Conservation (phyloP, 495 filamentous ascomycete genomes). For the Apodospora peruviana region DNA sequence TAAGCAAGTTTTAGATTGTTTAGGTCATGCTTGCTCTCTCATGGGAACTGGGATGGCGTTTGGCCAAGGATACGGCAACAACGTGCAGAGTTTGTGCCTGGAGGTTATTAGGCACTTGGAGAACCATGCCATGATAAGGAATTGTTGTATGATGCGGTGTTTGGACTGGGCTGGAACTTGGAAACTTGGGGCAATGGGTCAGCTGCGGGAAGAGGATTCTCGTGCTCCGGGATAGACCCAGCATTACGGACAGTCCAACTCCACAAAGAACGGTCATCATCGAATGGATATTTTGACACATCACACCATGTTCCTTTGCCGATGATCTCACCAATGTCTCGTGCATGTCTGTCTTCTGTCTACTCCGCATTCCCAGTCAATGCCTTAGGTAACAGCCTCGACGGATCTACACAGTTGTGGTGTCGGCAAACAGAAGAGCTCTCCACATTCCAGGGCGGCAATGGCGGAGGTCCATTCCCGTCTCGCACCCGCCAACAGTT, state of each 20-base stretch:
- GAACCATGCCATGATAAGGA: background rate
- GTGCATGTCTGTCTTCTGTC: background rate
- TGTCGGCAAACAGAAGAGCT: background rate
- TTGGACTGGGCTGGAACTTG: background rate
- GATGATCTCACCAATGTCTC: background rate
- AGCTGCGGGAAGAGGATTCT: background rate
- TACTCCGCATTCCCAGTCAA: background rate
- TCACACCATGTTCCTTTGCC: background rate
- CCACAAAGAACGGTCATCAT: background rate
- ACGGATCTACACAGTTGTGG: slow-evolving; percentile 2
- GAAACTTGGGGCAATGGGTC: background rate
- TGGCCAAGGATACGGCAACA: background rate
- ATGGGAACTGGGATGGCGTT: background rate
- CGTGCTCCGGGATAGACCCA: background rate
- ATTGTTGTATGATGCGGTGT: background rate
- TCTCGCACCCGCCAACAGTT: slow-evolving; percentile 2
- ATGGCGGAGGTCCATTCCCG: slow-evolving; percentile 11
- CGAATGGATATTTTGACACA: background rate
- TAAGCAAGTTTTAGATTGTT: slow-evolving; percentile 12
- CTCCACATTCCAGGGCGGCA: slow-evolving; percentile 15
- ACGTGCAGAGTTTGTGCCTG: background rate
- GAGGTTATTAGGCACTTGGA: background rate
- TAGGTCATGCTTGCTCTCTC: slow-evolving; percentile 8
- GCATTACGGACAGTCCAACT: background rate
- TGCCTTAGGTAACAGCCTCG: slow-evolving; percentile 1